Base-by-base conservation (phyloP, 495 filamentous ascomycete genomes). In the Annulohypoxylon moriforme region DNA sequence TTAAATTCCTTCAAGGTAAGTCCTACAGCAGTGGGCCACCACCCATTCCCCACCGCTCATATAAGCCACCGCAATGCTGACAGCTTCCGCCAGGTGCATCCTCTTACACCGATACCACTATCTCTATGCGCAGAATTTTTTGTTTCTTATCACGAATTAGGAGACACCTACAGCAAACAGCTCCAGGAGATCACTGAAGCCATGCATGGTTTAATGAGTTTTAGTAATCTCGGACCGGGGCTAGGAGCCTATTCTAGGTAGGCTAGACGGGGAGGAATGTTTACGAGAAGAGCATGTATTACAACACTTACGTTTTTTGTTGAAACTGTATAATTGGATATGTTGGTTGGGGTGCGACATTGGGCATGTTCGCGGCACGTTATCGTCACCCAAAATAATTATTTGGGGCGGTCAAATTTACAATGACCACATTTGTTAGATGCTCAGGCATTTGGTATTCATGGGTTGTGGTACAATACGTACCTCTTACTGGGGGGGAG, bases 1-100 rank as follows among this genome's bases (percentile, higher is more conserved):
- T 67, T 86, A 10, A 82, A 79, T 49, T 85, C 76, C 59, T 81
- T 84, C 68, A 83, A 83, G 79, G 81, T 79, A 60, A 71, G 74
- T 64, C 34, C 22, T 44, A 22, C 42, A n/a, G n/a, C 33, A 40
- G 27, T 2, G 6, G 20, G 18, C 36, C 2, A 34, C 24, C 11
- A 40, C 36, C 44, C n/a, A n/a, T 2, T 20, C 50, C 7, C 31
- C 29, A 46, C 18, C 55, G 20, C 49, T 18, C 33, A 34, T 57
- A 49, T 25, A 27, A 59, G 25, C 40, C 16, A 10, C 25, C n/a
- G n/a, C n/a, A n/a, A 33, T 25, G 13, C 65, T 73, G 16, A 64
- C 60, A 52, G 5, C 34, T 13, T 29, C 49, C 11, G 14, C 14
- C 31, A 75, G 73, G 65, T 72, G 9, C 73, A 75, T 38, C 73